Evolutionary conservation across 257 asterid genomes (phyloP), one percentile per base, ranked within the genome.

Genomic region (Phtheirospermum japonicum): DNA sequence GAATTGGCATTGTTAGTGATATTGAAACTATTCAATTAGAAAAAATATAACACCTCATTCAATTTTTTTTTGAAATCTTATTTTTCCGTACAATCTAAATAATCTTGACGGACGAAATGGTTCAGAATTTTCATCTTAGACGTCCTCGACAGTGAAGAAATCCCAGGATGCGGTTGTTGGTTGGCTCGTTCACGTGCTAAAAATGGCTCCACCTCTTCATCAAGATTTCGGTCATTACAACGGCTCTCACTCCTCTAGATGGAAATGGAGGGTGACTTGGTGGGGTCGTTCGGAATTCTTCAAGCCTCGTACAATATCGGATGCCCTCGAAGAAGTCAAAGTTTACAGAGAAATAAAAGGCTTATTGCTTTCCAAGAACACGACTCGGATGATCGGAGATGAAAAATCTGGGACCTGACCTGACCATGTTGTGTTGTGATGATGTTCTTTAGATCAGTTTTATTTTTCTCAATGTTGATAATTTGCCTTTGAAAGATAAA

Each of bases 91-190:
- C 88, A 88, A 95, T 64, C 73, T 61, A 32, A 46, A 45, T 13
- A 80, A 74, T 75, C 64, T 68, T 30, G 85, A 76, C 26, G 80
- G 77, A 48, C 71, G 75, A 72, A 83, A 73, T 42, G 74, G 75
- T 43, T 80, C 91, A 18, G 98, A 86, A 61, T 63, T 74, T 54
- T 80, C 79, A 53, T 73, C 88, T 1, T 90, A 74, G 61, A 63
- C 79, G 52, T 76, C 73, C 23, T 72, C 88, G 37, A 52, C 79
- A 18, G 63, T 60, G 39, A 86, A 80, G 80, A 88, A 81, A 70
- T 84, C 95, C 2, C 97, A 86, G 67, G 98, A 88, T 34, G 83
- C 97, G 7, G 95, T 95, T 20, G 90, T 88, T 8, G 96, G 93
- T 20, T 93, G 81, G 33, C 89, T 92, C 13, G 95, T 88, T 67